Base-by-base conservation (phyloP, 2,329 filamentous ascomycete genomes). In the Clarireedia hainanense region DNA sequence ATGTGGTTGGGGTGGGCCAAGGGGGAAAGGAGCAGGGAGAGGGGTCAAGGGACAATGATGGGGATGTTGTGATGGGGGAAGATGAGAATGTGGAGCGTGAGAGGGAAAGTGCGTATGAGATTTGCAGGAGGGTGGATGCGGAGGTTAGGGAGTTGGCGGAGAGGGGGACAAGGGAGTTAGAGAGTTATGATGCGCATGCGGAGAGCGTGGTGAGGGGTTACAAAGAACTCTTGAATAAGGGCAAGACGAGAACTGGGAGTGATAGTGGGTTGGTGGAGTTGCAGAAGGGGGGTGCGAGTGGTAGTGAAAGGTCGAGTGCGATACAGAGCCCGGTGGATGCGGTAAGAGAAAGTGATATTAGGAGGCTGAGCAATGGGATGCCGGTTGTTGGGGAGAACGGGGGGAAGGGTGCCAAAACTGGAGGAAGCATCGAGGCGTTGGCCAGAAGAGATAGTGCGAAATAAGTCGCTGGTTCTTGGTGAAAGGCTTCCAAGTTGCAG, bases 161-260 rank as follows among this genome's bases (percentile, higher is more conserved):
- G n/a, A 17, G 46, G 2, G 53, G 55, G 1, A 26, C 50, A 0
- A 42, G 47, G 10, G 60, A 65, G 20, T 48, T 66, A 37, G 60
- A 61, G 37, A 49, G 24, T 3, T 65, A 65, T 34, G 60, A 65
- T 50, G n/a, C 7, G n/a, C 62, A 65, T 47, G 58, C 53, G 9
- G 46, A 60, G 6, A 23, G 47, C 5, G 51, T 50, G 3, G 2
- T 52, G 4, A 36, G 40, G 14, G 15, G 43, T 17, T 63, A 59
- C n/a, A 50, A 58, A n/a, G 23, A 57, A 9, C 46, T 50, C 4
- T 49, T 64, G 23, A 56, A 55, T 24, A 50, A 59, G 14, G 49
- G 14, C 12, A 27, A 23, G 6, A 12, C 39, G 15, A 55, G 51
- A 34, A 42, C 6, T 46, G 57, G 52, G 6, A 37, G 27, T 40